Base-by-base conservation (phyloP, 257 asterid genomes). In the Scutellaria minor region DNA sequence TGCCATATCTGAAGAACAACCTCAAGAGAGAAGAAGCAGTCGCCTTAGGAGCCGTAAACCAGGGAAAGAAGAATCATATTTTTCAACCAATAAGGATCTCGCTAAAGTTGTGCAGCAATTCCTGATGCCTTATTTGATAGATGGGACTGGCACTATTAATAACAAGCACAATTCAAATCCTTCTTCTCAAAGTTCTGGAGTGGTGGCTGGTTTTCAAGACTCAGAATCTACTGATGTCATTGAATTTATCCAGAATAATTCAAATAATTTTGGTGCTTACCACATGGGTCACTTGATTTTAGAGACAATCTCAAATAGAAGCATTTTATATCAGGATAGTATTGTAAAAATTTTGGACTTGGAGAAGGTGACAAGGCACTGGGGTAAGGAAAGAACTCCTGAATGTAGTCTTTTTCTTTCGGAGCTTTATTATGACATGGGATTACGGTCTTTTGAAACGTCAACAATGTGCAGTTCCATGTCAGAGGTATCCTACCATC, bases 21-120 rank as follows among this genome's bases (percentile, higher is more conserved):
- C 90, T 84, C 99, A 89, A 84, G 99, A 91, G 90, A 89, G 99
- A 84, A 83, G 99, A 73, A 94, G 99, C 74, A 94, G 86, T 79
- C 97, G 98, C 35, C 93, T 91, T 65, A 84, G 93, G 83, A 88
- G 90, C 81, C 99, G 97, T 73, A 94, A 91, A 84, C 96, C 96
- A 40, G 97, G 87, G 50, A 94, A 87, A 85, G 99, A 91, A 74
- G 97, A 88, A 64, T 71, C 89, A 42, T 91, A 86, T 41, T 82
- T 84, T 81, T 79, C 85, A 18, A 58, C 89, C 84, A 77, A 76
- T 57, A 94, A 89, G 89, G 97, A 94, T 82, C 86, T 82, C 58
- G 82, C 93, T 77, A 85, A 90, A 86, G 86, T 85, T 76, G 96
- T 91, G 71, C 77, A 83, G 86, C 88, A 83, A 77, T 89, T 81